Evolutionary conservation across 2,329 filamentous ascomycete genomes (phyloP).

Genomic region (Byssoonygena ceratinophila): DNA sequence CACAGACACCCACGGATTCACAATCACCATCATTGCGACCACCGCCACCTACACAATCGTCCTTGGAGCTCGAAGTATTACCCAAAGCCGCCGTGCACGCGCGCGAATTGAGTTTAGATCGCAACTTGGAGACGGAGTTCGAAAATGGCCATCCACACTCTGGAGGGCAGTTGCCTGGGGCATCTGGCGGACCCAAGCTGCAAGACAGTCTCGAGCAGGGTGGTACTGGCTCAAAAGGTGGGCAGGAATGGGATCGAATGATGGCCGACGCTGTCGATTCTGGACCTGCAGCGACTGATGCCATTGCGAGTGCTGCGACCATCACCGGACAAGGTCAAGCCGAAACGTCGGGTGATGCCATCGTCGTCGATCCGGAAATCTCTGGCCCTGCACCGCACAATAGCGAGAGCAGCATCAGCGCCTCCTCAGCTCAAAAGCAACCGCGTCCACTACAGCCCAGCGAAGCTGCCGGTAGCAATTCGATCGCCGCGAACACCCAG

Average conservation of each 20-base stretch:
- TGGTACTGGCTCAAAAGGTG: neutral
- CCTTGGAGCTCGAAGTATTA: neutral
- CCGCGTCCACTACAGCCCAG: neutral
- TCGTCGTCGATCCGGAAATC: conserved; percentile 1
- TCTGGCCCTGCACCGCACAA: neutral
- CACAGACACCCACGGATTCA: neutral
- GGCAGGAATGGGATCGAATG: conserved; percentile 6
- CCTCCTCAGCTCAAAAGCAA: neutral
- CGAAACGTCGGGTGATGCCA: neutral
- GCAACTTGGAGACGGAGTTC: neutral
- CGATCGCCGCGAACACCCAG: neutral
- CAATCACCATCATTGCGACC: neutral
- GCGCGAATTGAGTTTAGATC: neutral
- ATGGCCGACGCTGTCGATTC: neutral
- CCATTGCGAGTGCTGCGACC: neutral
- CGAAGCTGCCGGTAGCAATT: neutral
- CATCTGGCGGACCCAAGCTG: neutral
- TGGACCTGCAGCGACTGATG: neutral
- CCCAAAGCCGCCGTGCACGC: neutral
- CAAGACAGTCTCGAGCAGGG: neutral
- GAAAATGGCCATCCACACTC: neutral
- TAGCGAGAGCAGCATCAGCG: neutral
- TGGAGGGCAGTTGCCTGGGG: neutral
- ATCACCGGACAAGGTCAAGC: neutral
- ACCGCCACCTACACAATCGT: neutral